phyloP scores from a whole-genome alignment of 2,329 filamentous ascomycete species.

The Colletotrichum somersetense region DNA sequence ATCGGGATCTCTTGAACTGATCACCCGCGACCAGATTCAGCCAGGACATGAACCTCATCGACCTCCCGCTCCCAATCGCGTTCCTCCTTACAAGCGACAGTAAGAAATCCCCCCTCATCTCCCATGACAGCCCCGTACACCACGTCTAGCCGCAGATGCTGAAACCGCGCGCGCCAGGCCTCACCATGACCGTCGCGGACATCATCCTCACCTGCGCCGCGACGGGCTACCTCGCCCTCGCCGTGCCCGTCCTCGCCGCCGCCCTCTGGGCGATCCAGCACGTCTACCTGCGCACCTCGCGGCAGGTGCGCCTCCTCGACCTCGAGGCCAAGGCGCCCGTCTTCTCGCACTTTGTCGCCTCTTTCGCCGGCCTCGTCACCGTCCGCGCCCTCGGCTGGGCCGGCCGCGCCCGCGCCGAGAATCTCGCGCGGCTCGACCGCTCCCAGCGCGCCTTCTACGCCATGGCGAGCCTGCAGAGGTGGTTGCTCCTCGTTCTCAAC shows the following conservation, averaged over 20 bases:
- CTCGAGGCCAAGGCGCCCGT: constrained; percentile 58
- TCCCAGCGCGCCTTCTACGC: constrained; percentile 71
- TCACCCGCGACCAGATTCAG: constrained; percentile 41
- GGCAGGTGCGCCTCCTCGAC: constrained; percentile 57
- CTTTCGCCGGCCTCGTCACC: constrained; percentile 60
- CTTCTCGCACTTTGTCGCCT: constrained; percentile 59
- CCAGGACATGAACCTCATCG: constrained; percentile 47
- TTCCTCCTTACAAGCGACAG: constrained; percentile 44
- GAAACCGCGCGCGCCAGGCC: neutral
- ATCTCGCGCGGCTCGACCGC: constrained; percentile 62
- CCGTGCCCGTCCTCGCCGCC: constrained; percentile 52
- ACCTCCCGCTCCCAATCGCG: constrained; percentile 44
- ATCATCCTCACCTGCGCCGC: constrained; percentile 59
- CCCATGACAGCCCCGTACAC: too few relatives aligned
- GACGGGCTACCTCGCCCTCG: constrained; percentile 60
- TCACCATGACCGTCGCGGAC: constrained; percentile 52
- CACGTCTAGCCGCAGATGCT: neutral
- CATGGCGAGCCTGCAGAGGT: constrained; percentile 68
- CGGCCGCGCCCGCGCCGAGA: constrained; percentile 56
- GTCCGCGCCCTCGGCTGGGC: constrained; percentile 69
- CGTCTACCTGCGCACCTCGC: constrained; percentile 57
- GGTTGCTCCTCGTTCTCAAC: constrained; percentile 66
- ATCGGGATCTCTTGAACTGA: neutral
- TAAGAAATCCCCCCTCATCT: neutral
- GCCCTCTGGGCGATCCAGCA: constrained; percentile 50